Evolutionary conservation across 768 basidiomycete species (phyloP).

Genomic region (Lactarius vividus): DNA sequence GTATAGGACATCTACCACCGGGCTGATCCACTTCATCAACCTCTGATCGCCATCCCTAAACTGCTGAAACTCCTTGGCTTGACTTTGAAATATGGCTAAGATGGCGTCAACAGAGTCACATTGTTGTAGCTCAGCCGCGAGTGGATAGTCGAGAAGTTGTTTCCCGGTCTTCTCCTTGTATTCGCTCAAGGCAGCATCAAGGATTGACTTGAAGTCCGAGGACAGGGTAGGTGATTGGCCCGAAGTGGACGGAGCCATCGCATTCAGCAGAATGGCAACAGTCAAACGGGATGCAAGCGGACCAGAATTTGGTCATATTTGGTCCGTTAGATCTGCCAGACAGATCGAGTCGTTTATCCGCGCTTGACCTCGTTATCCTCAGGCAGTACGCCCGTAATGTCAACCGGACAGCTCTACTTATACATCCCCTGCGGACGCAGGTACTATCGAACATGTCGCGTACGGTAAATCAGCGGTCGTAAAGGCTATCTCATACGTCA

Average conservation of each 20-base stretch:
- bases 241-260: not conserved
- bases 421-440: constrained; percentile 39
- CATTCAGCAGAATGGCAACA: no score
- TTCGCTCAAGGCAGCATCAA: not conserved
- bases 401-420: not conserved
- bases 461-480: constrained; percentile 97
- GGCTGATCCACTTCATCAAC: not conserved
- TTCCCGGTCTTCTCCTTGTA: constrained; percentile 4
- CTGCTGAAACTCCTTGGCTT: not conserved
- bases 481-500: constrained; percentile 97
- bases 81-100: not conserved
- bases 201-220: not conserved
- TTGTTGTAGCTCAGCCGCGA: not conserved
- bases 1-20: constrained; percentile 3
- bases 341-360: no score
- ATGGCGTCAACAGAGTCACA: constrained; percentile 5
- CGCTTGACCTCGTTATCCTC: no score
- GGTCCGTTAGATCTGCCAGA: no score
- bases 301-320: no score
- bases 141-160: constrained; percentile 4
- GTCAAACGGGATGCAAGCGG: no score
- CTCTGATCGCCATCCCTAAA: not conserved
- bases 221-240: not conserved
- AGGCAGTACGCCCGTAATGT: no score
- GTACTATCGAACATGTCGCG: constrained; percentile 98